Base-by-base conservation (phyloP, 1,284 basidiomycete genomes). In the Xerocomus nothofagi region DNA sequence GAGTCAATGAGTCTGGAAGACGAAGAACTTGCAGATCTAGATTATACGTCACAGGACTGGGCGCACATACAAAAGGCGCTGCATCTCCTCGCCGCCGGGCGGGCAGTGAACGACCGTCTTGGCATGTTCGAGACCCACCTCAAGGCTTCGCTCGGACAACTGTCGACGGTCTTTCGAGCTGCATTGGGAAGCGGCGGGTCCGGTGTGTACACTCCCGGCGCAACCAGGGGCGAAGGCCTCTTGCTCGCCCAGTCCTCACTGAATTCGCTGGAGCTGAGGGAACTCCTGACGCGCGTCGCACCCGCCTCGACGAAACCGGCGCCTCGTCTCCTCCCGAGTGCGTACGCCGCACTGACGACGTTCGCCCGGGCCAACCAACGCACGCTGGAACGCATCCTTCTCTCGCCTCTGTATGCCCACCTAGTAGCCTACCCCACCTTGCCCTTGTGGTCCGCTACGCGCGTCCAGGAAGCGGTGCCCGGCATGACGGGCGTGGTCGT, bases 31-130 rank as follows among this genome's bases (percentile, higher is more conserved):
- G 80, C 80, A 0, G 89, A 91, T 55, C 70, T 93, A 53, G 93
- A 97, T 68, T 96, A 96, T 61, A 86, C 87, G 2, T 73, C 83
- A 3, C 84, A 91, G 49, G 93, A 98, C 66, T 94, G 92, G 90
- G 76, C 81, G 3, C 78, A 83, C 23, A 93, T 97, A 54, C 93
- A 96, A 66, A 70, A 81, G 9, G 82, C 84, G 1, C 69, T 97
- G n/a, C 88, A 92, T 61, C 74, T 95, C 18, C 79, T 98, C 29
- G 84, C 88, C 23, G 81, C 88, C 17, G 86, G 87, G 30, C 80
- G 86, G 1, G 78, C 79, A 0, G 77, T 93, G 9, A 78, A 78
- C 26, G 87, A 91, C 33, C 81, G 84, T 14, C 69, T 93, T 27
- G 56, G 65, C 3, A 62, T 68, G 23, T 93, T 93, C 61, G 92